Evolutionary conservation across 371 early-diverging fungal genomes (phyloP).

Genomic region (Mucor velutinosus): DNA sequence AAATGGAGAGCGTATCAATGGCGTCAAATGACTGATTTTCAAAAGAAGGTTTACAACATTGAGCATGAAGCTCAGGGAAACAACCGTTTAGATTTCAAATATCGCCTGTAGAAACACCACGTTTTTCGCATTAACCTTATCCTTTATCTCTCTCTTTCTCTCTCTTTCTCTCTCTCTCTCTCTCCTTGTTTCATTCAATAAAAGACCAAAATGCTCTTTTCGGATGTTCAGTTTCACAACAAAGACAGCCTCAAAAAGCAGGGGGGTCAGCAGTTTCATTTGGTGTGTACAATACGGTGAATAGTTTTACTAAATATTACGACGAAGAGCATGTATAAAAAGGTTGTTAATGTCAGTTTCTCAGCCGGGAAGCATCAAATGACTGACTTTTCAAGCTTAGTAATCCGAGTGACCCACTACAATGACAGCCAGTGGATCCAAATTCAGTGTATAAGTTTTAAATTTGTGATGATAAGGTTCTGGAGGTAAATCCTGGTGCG

Average conservation of each 20-base stretch:
- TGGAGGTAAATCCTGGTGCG: background rate
- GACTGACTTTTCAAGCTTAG: background rate
- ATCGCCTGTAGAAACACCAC: background rate
- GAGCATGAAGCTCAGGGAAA: conserved; percentile 36
- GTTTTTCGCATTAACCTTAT: background rate
- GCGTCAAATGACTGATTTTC: conserved; percentile 30
- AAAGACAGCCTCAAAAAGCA: no score
- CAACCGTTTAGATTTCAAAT: conserved; percentile 6
- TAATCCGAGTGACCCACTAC: background rate
- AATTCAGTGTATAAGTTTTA: conserved; percentile 1
- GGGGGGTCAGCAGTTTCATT: no score
- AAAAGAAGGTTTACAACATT: conserved; percentile 25
- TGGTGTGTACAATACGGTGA: no score
- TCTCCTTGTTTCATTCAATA: background rate
- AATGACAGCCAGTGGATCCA: conserved; percentile 9
- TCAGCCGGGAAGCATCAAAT: background rate
- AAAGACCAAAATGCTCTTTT: background rate
- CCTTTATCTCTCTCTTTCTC: background rate
- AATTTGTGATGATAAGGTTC: background rate
- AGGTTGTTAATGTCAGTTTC: no score
- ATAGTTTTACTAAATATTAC: no score
- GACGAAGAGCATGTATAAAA: no score
- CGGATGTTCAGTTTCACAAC: background rate
- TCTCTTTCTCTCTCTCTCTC: background rate
- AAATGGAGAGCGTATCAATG: conserved; percentile 30